Percentiles rank a stretch among this genome's conserved stretches.
Conservation (phyloP, 2,329 filamentous ascomycete species). For the Alternaria novae-zelandiae region DNA sequence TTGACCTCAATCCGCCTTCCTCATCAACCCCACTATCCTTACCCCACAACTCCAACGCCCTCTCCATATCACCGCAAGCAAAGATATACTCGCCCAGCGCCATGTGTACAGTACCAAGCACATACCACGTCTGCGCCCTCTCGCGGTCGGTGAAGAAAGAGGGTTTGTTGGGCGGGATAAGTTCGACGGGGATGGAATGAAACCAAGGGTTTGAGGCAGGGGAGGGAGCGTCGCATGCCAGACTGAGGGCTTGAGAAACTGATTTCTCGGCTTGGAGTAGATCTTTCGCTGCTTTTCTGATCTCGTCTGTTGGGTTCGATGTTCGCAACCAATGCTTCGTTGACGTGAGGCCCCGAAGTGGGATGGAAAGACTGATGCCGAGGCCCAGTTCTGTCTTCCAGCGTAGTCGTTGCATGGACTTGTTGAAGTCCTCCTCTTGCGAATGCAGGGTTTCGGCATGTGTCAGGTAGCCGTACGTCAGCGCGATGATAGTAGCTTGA, state of each 20-base stretch:
- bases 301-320: background rate
- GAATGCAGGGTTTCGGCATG: constrained; percentile 35
- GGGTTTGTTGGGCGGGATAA: constrained; percentile 40
- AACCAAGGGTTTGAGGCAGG: constrained; percentile 40
- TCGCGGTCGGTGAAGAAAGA: constrained; percentile 38
- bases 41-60: constrained; percentile 30
- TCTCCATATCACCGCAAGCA: constrained; percentile 43
- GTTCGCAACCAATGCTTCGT: constrained; percentile 22
- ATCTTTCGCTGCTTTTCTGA: constrained; percentile 21
- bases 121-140: constrained; percentile 39
- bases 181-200: constrained; percentile 34
- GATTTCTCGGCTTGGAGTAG: constrained; percentile 31
- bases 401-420: constrained; percentile 34
- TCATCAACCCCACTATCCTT: constrained; percentile 2
- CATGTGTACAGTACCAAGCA: constrained; percentile 34
- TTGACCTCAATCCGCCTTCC: constrained; percentile 12
- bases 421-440: constrained; percentile 26
- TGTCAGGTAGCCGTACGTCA: constrained; percentile 43
- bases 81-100: constrained; percentile 40
- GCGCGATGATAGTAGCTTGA: constrained; percentile 33
- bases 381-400: constrained; percentile 38
- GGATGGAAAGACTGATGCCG: constrained; percentile 27
- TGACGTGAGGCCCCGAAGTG: constrained; percentile 9
- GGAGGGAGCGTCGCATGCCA: constrained; percentile 37
- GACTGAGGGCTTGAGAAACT: constrained; percentile 30